These are phyloP conservation scores for Peronospora farinosa DNA, from an alignment of 352 stramenopile species.

Conservation along the genomic window DNA sequence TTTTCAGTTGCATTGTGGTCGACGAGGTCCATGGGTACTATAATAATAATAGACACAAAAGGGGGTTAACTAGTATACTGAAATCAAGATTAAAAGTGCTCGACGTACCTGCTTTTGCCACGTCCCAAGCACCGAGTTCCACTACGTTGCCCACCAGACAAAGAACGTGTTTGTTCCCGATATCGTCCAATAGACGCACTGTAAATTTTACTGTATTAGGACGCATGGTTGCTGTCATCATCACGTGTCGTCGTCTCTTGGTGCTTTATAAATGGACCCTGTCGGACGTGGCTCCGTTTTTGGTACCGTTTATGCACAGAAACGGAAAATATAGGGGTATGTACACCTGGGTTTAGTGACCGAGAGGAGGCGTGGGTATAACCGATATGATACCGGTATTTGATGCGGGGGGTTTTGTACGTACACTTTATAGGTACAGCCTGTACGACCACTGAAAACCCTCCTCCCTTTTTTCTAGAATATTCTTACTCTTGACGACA, in stretches of 20 bases:
- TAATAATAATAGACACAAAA: not conserved
- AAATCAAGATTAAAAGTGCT: not conserved
- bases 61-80: not conserved
- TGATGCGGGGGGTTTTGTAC: too few species aligned
- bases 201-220: conserved; percentile 28
- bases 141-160: conserved; percentile 44
- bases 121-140: conserved; percentile 63
- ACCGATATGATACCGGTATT: not conserved
- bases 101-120: conserved; percentile 38
- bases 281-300: too few species aligned
- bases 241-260: not conserved
- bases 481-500: not conserved
- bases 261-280: too few species aligned
- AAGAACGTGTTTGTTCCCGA: conserved; percentile 25
- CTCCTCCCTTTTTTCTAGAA: not conserved
- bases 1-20: conserved; percentile 25
- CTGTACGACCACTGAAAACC: not conserved
- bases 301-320: not conserved
- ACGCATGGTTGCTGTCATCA: conserved; percentile 1
- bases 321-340: not conserved
- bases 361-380: not conserved
- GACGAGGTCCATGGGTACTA: conserved; percentile 47
- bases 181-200: conserved; percentile 33
- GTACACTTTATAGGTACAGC: too few species aligned
- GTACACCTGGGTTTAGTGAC: not conserved